Base-by-base conservation (phyloP, 805 yeast genomes). In the Wickerhamomyces sydowiorum region DNA sequence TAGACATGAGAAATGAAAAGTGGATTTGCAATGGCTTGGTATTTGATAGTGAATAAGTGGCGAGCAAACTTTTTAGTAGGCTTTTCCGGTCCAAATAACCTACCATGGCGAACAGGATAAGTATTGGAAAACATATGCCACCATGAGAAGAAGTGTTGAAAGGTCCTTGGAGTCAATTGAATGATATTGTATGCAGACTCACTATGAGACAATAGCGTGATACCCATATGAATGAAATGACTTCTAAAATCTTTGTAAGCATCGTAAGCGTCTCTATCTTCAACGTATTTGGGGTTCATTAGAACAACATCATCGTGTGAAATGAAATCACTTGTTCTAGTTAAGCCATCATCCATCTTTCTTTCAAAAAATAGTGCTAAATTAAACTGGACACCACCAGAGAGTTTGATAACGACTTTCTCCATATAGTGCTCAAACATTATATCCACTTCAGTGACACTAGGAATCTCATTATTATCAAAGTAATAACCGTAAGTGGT, bases 111-210 rank as follows among this genome's bases (percentile, higher is more conserved):
- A 14, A 88, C 75, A 0, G 98, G 96, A 18, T 90, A 67, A 42
- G 82, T 80, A 21, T 91, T 82, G n/a, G 82, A 75, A 61, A 91
- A 91, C 49, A 86, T 73, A 27, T 65, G 63, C 96, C 96, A 90
- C 98, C 98, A 93, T 5, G 61, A 57, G 54, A 78, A 80, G 64
- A 93, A 89, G 45, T 80, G 84, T 7, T 65, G 57, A 50, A 91
- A 70, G 0, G 81, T 73, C 5, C 67, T 67, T 2, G 96, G 96
- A 3, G 89, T 72, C 40, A 91, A 63, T 57, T 90, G 95, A 36
- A 86, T 72, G 1, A 89, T 70, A 62, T 90, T 91, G 51, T 80
- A 80, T 10, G 78, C 68, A 2, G 42, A 37, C 6, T 50, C 43
- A 12, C 56, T 47, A n/a, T 56, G 56, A 0, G 85, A 76, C 3